phyloP scores from a whole-genome alignment of 2,329 filamentous ascomycete genomes.

The Trichoderma lentiforme region DNA sequence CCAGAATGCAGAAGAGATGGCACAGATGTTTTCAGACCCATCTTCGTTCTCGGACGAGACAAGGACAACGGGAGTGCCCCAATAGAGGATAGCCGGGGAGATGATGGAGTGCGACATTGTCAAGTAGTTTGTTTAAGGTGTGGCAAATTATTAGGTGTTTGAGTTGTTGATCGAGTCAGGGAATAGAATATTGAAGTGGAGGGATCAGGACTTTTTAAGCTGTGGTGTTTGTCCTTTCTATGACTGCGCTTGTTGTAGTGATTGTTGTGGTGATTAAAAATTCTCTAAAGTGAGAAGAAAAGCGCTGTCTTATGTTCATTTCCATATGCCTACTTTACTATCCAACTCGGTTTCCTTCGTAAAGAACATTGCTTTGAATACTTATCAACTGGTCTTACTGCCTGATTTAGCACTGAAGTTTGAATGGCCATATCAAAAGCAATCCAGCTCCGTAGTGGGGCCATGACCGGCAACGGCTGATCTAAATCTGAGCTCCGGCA shows the following conservation, averaged over 20 bases:
- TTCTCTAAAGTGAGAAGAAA: not conserved
- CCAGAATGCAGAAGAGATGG: conserved; percentile 46
- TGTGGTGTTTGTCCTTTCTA: not conserved
- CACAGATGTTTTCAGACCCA: conserved; percentile 38
- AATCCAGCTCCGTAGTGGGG: not conserved
- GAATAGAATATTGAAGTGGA: not conserved
- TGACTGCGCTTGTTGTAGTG: not conserved
- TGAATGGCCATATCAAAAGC: not conserved
- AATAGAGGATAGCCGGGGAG: conserved; percentile 40
- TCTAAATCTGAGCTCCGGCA: not conserved
- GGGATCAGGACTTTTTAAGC: not conserved
- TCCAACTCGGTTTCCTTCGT: not conserved
- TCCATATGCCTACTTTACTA: not conserved
- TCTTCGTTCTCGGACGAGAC: conserved; percentile 41
- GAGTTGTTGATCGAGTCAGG: not conserved
- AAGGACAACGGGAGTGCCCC: conserved; percentile 40
- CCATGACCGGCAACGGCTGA: not conserved
- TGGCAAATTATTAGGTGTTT: not conserved
- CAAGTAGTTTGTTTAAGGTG: not conserved
- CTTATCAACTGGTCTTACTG: not conserved
- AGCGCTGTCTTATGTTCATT: not conserved
- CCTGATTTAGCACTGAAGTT: not conserved
- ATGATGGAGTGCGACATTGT: conserved; percentile 25
- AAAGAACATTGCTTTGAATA: not conserved
- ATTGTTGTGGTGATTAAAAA: not conserved